These are phyloP conservation scores for Ustilago nuda DNA, from an alignment of 1,284 basidiomycete species.

Conservation along the genomic window DNA sequence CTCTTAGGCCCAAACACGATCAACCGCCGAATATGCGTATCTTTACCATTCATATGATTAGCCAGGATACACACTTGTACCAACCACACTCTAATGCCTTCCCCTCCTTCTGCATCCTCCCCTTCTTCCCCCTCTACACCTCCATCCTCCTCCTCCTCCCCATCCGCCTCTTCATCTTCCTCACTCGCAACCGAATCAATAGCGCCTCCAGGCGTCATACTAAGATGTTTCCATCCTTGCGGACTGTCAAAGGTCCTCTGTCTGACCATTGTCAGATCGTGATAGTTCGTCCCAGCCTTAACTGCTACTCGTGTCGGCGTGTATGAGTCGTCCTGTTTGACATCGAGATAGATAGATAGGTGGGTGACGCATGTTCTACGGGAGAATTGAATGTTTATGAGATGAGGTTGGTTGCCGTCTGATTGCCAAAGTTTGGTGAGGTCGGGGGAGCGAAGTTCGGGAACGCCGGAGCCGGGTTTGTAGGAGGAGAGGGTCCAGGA, in stretches of 20 bases:
- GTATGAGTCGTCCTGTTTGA: constrained; percentile 92
- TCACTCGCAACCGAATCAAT: constrained; percentile 71
- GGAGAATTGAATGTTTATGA: constrained; percentile 92
- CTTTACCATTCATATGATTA: constrained; percentile 98
- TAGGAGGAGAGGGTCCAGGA: constrained; percentile 97
- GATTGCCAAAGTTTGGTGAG: constrained; percentile 98
- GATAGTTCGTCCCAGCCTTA: constrained; percentile 88
- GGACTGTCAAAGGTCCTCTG: constrained; percentile 72
- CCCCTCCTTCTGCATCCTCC: constrained; percentile 53
- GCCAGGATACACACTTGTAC: constrained; percentile 89
- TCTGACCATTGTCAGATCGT: constrained; percentile 85
- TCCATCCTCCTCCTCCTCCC: constrained; percentile 1
- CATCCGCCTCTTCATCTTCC: constrained; percentile 73
- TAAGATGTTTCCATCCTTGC: constrained; percentile 93
- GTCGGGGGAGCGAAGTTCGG: constrained; percentile 88
- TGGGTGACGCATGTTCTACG: constrained; percentile 87
- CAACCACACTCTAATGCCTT: constrained; percentile 75
- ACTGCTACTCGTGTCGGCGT: constrained; percentile 91
- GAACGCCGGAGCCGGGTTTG: constrained; percentile 95
- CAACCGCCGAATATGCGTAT: constrained; percentile 94
- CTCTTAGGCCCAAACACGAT: constrained; percentile 80
- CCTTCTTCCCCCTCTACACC: constrained; percentile 78
- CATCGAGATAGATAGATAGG: constrained; percentile 88
- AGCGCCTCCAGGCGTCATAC: constrained; percentile 76
- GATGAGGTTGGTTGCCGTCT: constrained; percentile 96